A percentile compares a stretch with the other conserved stretches of the same genome.
Conservation (phyloP, 139 green algal genomes). For the Raphidocelis subcapitata region DNA sequence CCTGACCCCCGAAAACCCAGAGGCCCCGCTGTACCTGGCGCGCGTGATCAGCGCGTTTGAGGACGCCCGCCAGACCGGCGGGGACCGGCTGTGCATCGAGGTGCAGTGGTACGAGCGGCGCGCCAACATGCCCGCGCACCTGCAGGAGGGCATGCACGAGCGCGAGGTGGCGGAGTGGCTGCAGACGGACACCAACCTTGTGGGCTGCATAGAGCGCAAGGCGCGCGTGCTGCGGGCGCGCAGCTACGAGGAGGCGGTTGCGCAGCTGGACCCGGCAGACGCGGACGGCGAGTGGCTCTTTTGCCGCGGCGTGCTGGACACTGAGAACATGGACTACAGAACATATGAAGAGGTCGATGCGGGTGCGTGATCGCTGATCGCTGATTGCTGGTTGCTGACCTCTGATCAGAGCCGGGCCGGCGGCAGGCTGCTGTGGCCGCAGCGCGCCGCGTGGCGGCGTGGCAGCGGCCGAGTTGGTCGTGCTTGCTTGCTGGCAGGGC, state of each 20-base stretch:
- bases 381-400: too few relatives aligned
- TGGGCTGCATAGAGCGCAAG: constrained; percentile 45
- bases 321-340: constrained; percentile 36
- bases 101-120: constrained; percentile 39
- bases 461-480: too few relatives aligned
- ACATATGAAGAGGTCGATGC: constrained; percentile 38
- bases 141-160: constrained; percentile 6
- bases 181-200: constrained; percentile 42
- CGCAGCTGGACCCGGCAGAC: neutral
- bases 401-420: too few relatives aligned
- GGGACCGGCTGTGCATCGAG: constrained; percentile 52
- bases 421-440: too few relatives aligned
- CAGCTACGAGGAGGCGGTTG: constrained; percentile 32
- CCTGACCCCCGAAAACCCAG: constrained; percentile 49
- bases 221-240: constrained; percentile 16
- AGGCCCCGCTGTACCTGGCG: constrained; percentile 47
- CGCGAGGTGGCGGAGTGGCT: constrained; percentile 41
- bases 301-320: constrained; percentile 49
- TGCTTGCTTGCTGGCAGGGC: too few relatives aligned
- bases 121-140: constrained; percentile 11
- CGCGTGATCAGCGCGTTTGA: constrained; percentile 43
- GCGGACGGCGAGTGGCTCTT: constrained; percentile 48
- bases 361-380: too few relatives aligned
- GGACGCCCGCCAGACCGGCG: constrained; percentile 26
- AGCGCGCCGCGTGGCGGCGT: too few relatives aligned